Conservation (phyloP, 2,329 filamentous ascomycete species). For the Waltergamsia citrina region DNA sequence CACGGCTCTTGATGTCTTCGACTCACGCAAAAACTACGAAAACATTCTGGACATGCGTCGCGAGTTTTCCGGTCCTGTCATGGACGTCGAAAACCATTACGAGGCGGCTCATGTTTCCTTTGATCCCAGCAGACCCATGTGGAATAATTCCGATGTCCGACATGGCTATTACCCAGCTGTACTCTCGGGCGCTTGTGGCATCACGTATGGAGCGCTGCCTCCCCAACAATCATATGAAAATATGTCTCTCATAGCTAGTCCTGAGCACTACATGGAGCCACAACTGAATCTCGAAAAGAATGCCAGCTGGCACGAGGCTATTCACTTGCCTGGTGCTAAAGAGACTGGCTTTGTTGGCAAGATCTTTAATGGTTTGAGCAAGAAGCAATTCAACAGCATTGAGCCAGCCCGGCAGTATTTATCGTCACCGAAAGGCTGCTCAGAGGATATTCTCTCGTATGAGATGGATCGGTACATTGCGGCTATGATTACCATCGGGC, state of each 20-base stretch:
- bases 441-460: too few species aligned
- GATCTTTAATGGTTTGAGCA: too few species aligned
- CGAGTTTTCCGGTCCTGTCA: not conserved
- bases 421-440: too few species aligned
- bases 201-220: not conserved
- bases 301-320: too few species aligned
- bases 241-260: not conserved
- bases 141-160: conserved; percentile 1
- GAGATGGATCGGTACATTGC: too few species aligned
- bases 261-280: conserved; percentile 1
- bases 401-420: too few species aligned
- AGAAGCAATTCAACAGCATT: too few species aligned
- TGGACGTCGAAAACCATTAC: conserved; percentile 1
- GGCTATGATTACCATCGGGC: too few species aligned
- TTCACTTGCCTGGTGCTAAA: too few species aligned
- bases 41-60: not conserved
- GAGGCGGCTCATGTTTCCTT: not conserved
- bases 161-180: not conserved
- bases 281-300: not conserved
- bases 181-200: not conserved
- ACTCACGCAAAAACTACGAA: not conserved
- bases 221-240: not conserved
- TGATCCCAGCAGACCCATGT: not conserved
- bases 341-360: too few species aligned
- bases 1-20: not conserved